Base-by-base conservation (phyloP, 148 eudicot species). In the Limonium bicolor region DNA sequence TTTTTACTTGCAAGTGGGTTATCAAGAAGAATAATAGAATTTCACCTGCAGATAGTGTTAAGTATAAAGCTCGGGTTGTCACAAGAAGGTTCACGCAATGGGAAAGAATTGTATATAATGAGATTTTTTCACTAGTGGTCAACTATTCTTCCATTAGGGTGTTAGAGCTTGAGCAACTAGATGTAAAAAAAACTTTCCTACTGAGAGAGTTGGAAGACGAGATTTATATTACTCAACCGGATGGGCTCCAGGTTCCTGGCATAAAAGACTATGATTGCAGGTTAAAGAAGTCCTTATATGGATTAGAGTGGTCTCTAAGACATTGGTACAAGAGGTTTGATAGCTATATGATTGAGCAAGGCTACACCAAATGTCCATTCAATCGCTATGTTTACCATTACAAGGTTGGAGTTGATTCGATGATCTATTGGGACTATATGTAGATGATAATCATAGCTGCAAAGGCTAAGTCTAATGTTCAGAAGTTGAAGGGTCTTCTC, bases 241-340 rank as follows among this genome's bases (percentile, higher is more conserved):
- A 47, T 13, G 24, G 17, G 13, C 19, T 47, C 3, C 8, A 18
- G 32, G 32, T 29, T 29, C 32, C 0, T 29, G 32, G 11, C 8
- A 29, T 6, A 29, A 11, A 29, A 29, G 33, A 47, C 25, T 15
- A 47, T 9, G 51, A 14, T 30, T 47, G 51, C 16, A 16, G 9
- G 25, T 31, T 30, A 13, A 47, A 47, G 37, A 28, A 47, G 23
- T 31, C 53, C 3, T 27, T 46, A 13, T 46, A 46, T 29, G 51
- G 35, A 13, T 11, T 46, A 11, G 30, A 46, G 9, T 7, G 30
- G 12, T 46, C 51, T 46, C 36, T n/a, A 2, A 27, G 51, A 20
- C 0, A 23, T 17, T 43, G 31, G 29, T 43, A 43, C 29, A 43
- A 43, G 48, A 21, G 29, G 5, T 43, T 43, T 21, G 48, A 43